Evolutionary conservation across 2,329 filamentous ascomycete genomes (phyloP).

Genomic region (Talaromyces marneffei): DNA sequence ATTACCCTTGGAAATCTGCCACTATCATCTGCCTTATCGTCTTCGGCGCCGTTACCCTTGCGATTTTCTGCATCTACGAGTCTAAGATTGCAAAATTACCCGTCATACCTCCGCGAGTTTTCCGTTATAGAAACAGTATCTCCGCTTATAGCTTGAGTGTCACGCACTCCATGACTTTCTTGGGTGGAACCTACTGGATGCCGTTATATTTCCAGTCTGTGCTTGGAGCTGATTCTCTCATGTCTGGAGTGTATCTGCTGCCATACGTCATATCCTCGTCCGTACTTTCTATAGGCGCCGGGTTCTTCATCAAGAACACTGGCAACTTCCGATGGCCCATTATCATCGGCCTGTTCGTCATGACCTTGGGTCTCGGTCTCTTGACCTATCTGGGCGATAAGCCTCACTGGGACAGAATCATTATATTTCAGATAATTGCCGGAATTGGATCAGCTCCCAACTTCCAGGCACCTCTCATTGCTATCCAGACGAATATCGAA

Average conservation of each 20-base stretch:
- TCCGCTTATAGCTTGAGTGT: too few species aligned
- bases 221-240: too few species aligned
- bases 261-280: not conserved
- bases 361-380: not conserved
- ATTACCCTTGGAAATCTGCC: conserved; percentile 52
- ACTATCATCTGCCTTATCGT: conserved; percentile 52
- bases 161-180: too few species aligned
- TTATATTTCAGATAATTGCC: not conserved
- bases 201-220: too few species aligned
- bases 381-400: not conserved
- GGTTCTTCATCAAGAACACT: not conserved
- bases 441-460: not conserved
- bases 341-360: not conserved
- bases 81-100: too few species aligned
- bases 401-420: not conserved
- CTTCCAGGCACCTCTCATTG: not conserved
- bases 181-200: too few species aligned
- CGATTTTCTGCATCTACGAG: too few species aligned
- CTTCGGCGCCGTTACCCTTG: too few species aligned
- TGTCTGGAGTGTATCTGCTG: not conserved
- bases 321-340: not conserved
- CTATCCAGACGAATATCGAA: not conserved
- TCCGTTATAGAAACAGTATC: too few species aligned
- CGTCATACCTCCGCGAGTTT: too few species aligned
- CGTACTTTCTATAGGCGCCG: not conserved